These are phyloP conservation scores for Colletotrichum salicis DNA, from an alignment of 2,329 filamentous ascomycete genomes.

Conservation along the genomic window DNA sequence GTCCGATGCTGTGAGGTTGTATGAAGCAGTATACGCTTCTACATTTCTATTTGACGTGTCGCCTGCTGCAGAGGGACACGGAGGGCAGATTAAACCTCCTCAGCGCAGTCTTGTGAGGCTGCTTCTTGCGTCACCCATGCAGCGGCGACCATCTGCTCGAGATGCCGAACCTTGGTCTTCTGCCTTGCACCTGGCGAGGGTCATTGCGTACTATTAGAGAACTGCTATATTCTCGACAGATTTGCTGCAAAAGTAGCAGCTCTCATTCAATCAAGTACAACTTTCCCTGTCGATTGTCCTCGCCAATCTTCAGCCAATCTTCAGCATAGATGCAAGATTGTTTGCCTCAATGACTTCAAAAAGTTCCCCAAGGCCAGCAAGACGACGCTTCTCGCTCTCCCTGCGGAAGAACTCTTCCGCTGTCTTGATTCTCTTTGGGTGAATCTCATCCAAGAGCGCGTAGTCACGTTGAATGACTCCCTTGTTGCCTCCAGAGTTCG, in stretches of 20 bases:
- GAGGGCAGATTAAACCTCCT: too few species aligned
- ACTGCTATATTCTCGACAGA: too few species aligned
- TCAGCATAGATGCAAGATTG: conserved; percentile 40
- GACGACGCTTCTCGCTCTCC: conserved; percentile 48
- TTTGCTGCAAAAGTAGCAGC: not conserved
- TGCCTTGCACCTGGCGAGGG: too few species aligned
- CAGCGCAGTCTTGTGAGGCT: too few species aligned
- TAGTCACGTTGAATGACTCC: conserved; percentile 59
- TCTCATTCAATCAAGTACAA: not conserved
- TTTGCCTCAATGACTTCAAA: conserved; percentile 44
- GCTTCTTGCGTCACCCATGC: too few species aligned
- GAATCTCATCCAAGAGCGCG: conserved; percentile 60
- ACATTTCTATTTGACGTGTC: too few species aligned
- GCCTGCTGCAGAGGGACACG: too few species aligned
- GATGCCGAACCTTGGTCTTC: too few species aligned
- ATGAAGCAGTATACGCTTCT: too few species aligned
- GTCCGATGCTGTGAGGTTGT: too few species aligned
- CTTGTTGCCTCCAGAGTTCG: conserved; percentile 50
- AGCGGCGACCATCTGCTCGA: too few species aligned
- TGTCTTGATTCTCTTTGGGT: conserved; percentile 57
- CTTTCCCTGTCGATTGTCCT: conserved; percentile 35
- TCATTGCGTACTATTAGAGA: too few species aligned
- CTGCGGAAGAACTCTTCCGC: conserved; percentile 60
- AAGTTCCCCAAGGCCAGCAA: conserved; percentile 41
- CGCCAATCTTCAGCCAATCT: conserved; percentile 41